phyloP scores from a whole-genome alignment of 83 land plant species.

The Picea abies region DNA sequence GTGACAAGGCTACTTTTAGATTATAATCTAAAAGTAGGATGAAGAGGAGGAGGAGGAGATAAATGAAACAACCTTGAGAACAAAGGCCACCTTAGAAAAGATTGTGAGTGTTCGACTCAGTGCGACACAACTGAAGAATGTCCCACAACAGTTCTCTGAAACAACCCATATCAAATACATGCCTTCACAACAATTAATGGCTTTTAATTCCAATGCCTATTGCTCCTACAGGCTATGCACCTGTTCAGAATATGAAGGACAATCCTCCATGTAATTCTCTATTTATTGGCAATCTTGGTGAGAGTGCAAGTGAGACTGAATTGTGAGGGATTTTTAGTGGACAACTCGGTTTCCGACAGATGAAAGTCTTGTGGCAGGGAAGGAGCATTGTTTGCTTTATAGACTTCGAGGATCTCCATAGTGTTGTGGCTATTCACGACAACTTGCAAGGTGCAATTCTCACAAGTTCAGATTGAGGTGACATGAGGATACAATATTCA shows the following conservation, averaged over 20 bases:
- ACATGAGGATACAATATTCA: conserved; percentile 99
- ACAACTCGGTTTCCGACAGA: conserved; percentile 88
- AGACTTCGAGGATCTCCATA: conserved; percentile 95
- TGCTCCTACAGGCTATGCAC: too few relatives aligned
- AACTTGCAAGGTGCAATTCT: conserved; percentile 96
- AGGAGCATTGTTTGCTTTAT: conserved; percentile 97
- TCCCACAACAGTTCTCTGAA: conserved; percentile 52
- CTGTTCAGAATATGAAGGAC: conserved; percentile 85
- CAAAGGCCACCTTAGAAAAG: conserved; percentile 87
- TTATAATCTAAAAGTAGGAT: neutral
- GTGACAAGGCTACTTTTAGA: conserved; percentile 18
- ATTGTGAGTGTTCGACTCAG: conserved; percentile 80
- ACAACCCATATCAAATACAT: conserved; percentile 81
- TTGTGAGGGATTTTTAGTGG: conserved; percentile 77
- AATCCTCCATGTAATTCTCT: conserved; percentile 99
- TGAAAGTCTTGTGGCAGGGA: conserved; percentile 89
- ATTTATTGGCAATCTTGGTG: conserved; percentile 97
- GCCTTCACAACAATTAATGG: conserved; percentile 86
- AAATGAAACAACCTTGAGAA: conserved; percentile 69
- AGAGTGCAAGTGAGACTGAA: conserved; percentile 85
- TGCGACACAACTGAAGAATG: conserved; percentile 95
- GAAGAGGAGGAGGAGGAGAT: conserved; percentile 54
- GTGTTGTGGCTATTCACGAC: conserved; percentile 83
- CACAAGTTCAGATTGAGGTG: conserved; percentile 94
- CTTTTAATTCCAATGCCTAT: conserved; percentile 57